Conservation (phyloP, 1,284 basidiomycete species). For the Sanguinoderma infundibulare region DNA sequence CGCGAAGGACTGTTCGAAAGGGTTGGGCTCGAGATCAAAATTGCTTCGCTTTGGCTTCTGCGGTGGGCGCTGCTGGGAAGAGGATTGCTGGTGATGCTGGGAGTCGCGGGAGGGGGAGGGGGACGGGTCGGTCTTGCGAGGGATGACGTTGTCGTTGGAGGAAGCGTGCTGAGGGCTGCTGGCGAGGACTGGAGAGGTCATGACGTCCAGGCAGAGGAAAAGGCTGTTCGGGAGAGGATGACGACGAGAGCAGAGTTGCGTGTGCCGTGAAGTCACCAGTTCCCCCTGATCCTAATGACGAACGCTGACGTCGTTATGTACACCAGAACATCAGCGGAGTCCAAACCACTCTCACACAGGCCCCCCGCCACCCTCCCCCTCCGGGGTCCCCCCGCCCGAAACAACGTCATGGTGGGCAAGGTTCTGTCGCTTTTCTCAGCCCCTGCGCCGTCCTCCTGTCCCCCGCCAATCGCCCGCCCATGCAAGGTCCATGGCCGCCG, state of each 20-base stretch:
- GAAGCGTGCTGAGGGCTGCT: constrained; percentile 26
- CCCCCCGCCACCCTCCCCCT: constrained; percentile 29
- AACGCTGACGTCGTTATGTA: constrained; percentile 41
- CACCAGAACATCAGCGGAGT: constrained; percentile 37
- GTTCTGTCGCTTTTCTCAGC: constrained; percentile 17
- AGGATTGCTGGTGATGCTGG: constrained; percentile 10
- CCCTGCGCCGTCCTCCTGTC: constrained; percentile 5
- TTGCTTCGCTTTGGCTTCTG: constrained; percentile 53
- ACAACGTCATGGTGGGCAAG: constrained; percentile 23
- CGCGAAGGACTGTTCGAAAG: constrained; percentile 94
- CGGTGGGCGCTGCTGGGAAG: constrained; percentile 15
- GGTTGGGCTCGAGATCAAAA: constrained; percentile 91
- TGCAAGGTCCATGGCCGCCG: constrained; percentile 6
- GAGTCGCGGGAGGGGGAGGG: constrained; percentile 9
- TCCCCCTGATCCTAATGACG: constrained; percentile 34
- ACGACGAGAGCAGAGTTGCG: constrained; percentile 27
- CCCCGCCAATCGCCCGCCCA: constrained; percentile 4
- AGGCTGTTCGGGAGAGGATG: constrained; percentile 26
- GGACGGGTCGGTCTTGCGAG: constrained; percentile 4
- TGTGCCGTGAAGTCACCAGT: constrained; percentile 24
- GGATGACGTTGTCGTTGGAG: constrained; percentile 21
- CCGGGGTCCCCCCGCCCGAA: constrained; percentile 20
- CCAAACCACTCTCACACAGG: constrained; percentile 22
- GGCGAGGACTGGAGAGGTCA: constrained; percentile 24
- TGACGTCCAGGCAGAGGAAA: constrained; percentile 22